Percentiles rank a stretch among this genome's conserved stretches.
phyloP scores from a whole-genome alignment of 1,139 yeast genomes.

The Candida sanyaensis region DNA sequence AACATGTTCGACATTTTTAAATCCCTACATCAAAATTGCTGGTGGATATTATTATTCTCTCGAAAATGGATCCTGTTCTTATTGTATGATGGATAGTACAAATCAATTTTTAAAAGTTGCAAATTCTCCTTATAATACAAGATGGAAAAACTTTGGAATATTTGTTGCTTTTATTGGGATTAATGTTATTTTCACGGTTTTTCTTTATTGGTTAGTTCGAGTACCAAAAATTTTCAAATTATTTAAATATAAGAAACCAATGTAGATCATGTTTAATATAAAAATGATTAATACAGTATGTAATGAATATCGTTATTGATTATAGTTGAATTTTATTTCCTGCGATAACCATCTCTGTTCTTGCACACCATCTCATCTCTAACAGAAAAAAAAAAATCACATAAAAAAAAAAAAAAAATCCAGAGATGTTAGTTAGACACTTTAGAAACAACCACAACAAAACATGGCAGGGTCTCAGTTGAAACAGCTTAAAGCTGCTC shows the following conservation, averaged over 20 bases:
- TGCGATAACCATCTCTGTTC: background rate
- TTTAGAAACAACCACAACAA: background rate
- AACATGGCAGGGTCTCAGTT: slow-evolving; percentile 89
- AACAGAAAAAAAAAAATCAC: background rate
- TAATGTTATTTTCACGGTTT: slow-evolving; percentile 52
- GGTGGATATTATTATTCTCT: slow-evolving; percentile 48
- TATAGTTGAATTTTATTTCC: too few species aligned
- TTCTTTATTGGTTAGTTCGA: slow-evolving; percentile 73
- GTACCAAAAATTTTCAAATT: slow-evolving; percentile 55
- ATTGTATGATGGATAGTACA: slow-evolving; percentile 53
- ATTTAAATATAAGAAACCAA: background rate
- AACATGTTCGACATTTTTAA: slow-evolving; percentile 58
- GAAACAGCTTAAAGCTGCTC: slow-evolving; percentile 75
- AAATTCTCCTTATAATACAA: slow-evolving; percentile 42
- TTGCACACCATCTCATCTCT: slow-evolving; percentile 1
- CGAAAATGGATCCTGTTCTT: slow-evolving; percentile 40
- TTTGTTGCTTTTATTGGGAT: slow-evolving; percentile 48
- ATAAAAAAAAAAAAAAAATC: background rate
- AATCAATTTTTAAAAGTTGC: slow-evolving; percentile 50
- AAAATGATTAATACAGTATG: too few species aligned
- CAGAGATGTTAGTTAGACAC: background rate
- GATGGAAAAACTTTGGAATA: slow-evolving; percentile 75
- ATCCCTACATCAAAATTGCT: slow-evolving; percentile 38
- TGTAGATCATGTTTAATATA: background rate
- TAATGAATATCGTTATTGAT: too few species aligned